A percentile compares a stretch with the other conserved stretches of the same genome.
These are phyloP conservation scores for Hymenoscyphus albidus DNA, from an alignment of 2,329 filamentous ascomycete species.

Conservation along the genomic window DNA sequence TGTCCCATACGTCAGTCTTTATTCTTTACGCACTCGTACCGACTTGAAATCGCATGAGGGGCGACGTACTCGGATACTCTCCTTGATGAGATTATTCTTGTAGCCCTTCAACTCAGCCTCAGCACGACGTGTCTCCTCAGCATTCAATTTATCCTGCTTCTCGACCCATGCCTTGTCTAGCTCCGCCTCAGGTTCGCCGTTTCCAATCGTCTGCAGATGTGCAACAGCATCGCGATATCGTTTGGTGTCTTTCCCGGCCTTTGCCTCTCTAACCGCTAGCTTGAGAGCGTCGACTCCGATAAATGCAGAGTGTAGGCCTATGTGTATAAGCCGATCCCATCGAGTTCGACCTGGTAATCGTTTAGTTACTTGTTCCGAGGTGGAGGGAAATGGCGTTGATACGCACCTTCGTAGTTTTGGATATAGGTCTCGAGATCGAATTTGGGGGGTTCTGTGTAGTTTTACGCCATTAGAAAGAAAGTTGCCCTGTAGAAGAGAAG, in stretches of 20 bases:
- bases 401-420: constrained; percentile 76
- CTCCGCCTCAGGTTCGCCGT: constrained; percentile 62
- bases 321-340: constrained; percentile 74
- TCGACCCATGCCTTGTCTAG: constrained; percentile 75
- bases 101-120: constrained; percentile 86
- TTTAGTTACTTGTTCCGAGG: neutral
- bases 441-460: constrained; percentile 56
- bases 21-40: neutral
- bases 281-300: constrained; percentile 79
- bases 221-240: constrained; percentile 68
- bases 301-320: constrained; percentile 72
- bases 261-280: constrained; percentile 71
- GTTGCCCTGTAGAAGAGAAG: neutral
- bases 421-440: constrained; percentile 91
- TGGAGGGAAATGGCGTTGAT: neutral
- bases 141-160: constrained; percentile 61
- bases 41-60: neutral
- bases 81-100: constrained; percentile 95
- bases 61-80: constrained; percentile 76
- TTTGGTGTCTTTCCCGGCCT: constrained; percentile 67
- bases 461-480: neutral
- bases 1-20: constrained; percentile 37
- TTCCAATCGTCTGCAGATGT: constrained; percentile 58
- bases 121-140: constrained; percentile 67
- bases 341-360: constrained; percentile 64